phyloP scores from a whole-genome alignment of 495 filamentous ascomycete species.

The Pseudomonodictys pantanalensis region DNA sequence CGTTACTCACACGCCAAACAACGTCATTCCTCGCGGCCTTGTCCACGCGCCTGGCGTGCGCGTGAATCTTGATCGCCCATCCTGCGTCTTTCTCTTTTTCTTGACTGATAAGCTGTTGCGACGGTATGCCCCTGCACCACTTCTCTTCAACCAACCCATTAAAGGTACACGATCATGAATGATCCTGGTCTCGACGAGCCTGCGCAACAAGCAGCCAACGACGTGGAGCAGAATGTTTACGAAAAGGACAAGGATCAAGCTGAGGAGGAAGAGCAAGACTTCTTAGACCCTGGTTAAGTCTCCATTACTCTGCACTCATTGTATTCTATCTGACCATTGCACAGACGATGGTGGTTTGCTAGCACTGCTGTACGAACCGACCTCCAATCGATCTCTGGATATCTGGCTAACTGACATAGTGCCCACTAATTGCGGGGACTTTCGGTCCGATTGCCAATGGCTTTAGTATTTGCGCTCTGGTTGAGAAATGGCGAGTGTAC shows the following conservation, averaged over 20 bases:
- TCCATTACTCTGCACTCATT: neutral
- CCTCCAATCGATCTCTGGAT: no score
- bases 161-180: no score
- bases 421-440: constrained; percentile 77
- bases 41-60: no score
- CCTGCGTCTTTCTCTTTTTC: no score
- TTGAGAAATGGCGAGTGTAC: constrained; percentile 67
- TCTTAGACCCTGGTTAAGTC: constrained; percentile 55
- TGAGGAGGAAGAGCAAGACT: constrained; percentile 44
- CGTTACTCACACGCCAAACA: constrained; percentile 10
- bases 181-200: constrained; percentile 57
- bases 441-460: constrained; percentile 81
- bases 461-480: constrained; percentile 76
- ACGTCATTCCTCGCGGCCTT: constrained; percentile 13
- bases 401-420: no score
- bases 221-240: constrained; percentile 44
- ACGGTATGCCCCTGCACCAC: no score
- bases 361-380: no score
- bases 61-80: no score
- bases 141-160: no score
- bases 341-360: constrained; percentile 83
- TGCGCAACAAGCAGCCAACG: constrained; percentile 49
- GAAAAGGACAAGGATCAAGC: constrained; percentile 33
- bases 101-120: no score
- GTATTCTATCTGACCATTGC: constrained; percentile 9